phyloP scores from a whole-genome alignment of 257 asterid species.

The Ajuga chamaepitys region DNA sequence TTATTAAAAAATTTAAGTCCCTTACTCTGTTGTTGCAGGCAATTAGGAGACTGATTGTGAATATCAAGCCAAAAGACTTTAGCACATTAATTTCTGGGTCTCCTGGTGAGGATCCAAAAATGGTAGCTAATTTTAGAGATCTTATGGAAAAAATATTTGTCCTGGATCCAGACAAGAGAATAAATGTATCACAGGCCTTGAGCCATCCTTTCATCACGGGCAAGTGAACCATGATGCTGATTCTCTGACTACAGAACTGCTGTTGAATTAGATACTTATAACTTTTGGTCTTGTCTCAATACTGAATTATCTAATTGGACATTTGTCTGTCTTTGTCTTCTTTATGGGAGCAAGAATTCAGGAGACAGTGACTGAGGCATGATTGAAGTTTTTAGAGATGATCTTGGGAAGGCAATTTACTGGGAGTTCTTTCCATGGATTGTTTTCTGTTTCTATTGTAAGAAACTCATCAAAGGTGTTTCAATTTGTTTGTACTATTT shows the following conservation, averaged over 20 bases:
- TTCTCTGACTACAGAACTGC: constrained; percentile 66
- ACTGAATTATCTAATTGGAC: constrained; percentile 74
- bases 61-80: constrained; percentile 90
- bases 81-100: constrained; percentile 67
- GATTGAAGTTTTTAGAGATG: constrained; percentile 47
- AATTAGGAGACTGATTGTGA: constrained; percentile 68
- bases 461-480: constrained; percentile 84
- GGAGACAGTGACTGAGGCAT: constrained; percentile 35
- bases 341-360: constrained; percentile 52
- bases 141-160: constrained; percentile 82
- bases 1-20: not conserved
- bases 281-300: constrained; percentile 46
- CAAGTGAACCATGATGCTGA: constrained; percentile 92
- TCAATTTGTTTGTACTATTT: constrained; percentile 60
- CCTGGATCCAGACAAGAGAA: constrained; percentile 95
- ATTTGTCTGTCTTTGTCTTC: constrained; percentile 66
- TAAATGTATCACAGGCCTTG: constrained; percentile 91
- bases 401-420: constrained; percentile 53
- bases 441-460: constrained; percentile 97
- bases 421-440: constrained; percentile 86
- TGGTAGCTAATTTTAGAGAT: constrained; percentile 87
- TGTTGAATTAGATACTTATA: constrained; percentile 63
- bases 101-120: constrained; percentile 92
- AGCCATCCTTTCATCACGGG: constrained; percentile 99
- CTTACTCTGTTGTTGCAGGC: constrained; percentile 43